Conservation (phyloP, 225 moss, liverwort and hornwort species). For the Asterella californica region DNA sequence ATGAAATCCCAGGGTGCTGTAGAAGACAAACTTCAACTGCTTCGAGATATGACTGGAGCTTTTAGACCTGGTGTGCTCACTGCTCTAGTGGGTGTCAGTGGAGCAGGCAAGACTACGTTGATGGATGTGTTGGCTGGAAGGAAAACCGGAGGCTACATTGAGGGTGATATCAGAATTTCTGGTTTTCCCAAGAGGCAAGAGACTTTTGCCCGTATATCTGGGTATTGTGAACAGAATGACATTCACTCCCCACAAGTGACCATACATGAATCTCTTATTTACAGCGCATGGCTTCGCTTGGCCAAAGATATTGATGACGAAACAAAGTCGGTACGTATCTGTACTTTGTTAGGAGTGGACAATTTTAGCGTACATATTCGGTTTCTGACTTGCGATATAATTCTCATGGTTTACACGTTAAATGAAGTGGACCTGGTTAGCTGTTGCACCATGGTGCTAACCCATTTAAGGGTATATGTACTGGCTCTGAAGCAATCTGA, state of each 20-base stretch:
- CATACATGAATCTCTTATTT: slow-evolving; percentile 40
- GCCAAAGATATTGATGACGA: slow-evolving; percentile 23
- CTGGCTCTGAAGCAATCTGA: not conserved
- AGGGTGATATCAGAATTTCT: slow-evolving; percentile 43
- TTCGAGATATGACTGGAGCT: slow-evolving; percentile 42
- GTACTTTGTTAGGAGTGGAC: not conserved
- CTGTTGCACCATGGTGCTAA: no score
- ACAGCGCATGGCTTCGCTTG: slow-evolving; percentile 46
- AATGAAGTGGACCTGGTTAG: no score
- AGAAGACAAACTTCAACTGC: slow-evolving; percentile 34
- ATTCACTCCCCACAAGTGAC: slow-evolving; percentile 52
- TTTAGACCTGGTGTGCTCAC: slow-evolving; percentile 46
- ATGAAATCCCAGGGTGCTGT: slow-evolving; percentile 38
- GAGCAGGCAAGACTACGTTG: slow-evolving; percentile 45
- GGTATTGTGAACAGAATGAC: slow-evolving; percentile 50
- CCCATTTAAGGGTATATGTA: no score
- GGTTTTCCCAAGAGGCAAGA: slow-evolving; percentile 41
- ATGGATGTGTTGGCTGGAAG: slow-evolving; percentile 50
- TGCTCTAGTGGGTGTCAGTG: slow-evolving; percentile 43
- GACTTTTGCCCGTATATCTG: slow-evolving; percentile 48
- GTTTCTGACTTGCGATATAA: no score
- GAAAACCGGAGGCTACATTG: slow-evolving; percentile 45
- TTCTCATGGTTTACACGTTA: no score
- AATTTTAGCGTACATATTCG: not conserved
- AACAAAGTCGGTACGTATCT: slow-evolving; percentile 29